Conservation (phyloP, 106 monocot genomes). For the Dendrobium chrysotoxum region DNA sequence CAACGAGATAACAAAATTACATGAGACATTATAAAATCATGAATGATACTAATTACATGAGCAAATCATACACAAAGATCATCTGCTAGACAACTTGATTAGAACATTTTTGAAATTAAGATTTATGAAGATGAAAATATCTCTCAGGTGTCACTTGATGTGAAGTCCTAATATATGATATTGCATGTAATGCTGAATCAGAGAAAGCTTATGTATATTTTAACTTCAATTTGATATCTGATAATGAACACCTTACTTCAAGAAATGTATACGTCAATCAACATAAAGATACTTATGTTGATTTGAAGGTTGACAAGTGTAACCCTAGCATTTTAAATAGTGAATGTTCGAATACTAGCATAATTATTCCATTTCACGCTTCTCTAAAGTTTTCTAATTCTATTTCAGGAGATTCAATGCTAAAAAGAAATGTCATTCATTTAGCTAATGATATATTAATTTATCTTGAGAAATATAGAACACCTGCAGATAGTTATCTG, state of each 20-base stretch:
- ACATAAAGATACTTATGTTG: constrained; percentile 5
- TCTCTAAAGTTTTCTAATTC: not conserved
- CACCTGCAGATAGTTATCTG: constrained; percentile 7
- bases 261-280: not conserved
- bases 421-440: not conserved
- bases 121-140: constrained; percentile 12
- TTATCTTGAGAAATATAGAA: constrained; percentile 1
- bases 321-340: not conserved
- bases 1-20: no score
- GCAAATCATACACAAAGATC: constrained; percentile 1
- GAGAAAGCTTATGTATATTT: not conserved
- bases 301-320: constrained; percentile 10
- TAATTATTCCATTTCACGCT: not conserved
- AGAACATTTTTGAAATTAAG: constrained; percentile 11
- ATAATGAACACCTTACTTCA: constrained; percentile 2
- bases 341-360: constrained; percentile 1
- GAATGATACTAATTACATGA: no score
- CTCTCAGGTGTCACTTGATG: constrained; percentile 13
- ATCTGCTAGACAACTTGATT: not conserved
- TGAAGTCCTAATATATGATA: constrained; percentile 11
- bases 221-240: not conserved
- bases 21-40: no score
- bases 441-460: not conserved
- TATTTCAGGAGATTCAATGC: not conserved
- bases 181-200: not conserved